Evolutionary conservation across 768 basidiomycete species (phyloP), one percentile per base, ranked within the genome.

Genomic region (Asterophora parasitica): DNA sequence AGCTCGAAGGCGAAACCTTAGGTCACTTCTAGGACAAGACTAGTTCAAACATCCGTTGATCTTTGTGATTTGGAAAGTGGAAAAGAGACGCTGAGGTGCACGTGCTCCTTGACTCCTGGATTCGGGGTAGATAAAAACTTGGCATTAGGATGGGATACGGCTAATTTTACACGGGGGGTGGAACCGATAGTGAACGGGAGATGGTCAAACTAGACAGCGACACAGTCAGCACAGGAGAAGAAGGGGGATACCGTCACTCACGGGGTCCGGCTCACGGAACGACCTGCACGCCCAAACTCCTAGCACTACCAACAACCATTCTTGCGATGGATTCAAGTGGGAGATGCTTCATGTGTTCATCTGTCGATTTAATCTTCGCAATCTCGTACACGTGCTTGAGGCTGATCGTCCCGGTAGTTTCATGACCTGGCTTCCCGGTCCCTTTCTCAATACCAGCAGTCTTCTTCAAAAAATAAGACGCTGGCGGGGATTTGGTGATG

Each of bases 341-440:
- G 54, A 96, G 75, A 62, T 88, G 87, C 71, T 80, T 87, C 75
- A 96, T 72, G 65, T 92, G 86, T 54, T 86, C 86, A 70, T 99
- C 96, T 61, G 77, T 81, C 44, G 82, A 78, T 74, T 99, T 99
- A 67, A 99, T 88, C 77, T 90, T 95, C 31, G 95, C 92, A 64
- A 99, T 96, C 75, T 98, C 96, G 68, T 93, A 97, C 64, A 98
- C 79, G 75, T 97, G 94, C 75, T 99, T 99, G 60, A 98, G 77
- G 62, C 81, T 88, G 65, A 98, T 77, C 38, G 88, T 92, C 42
- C 86, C 91, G 52, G 81, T 74, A 50, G 76, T 72, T 60, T 88
- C 85, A 69, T 87, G 80, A 49, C 91, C 82, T 58, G 90, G 84
- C 61, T 82, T 82, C 36, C 82, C 88, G 39, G 90, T 82, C 12